Conservation (phyloP, 345 rosid genomes). For the Citrus mangshanensis region DNA sequence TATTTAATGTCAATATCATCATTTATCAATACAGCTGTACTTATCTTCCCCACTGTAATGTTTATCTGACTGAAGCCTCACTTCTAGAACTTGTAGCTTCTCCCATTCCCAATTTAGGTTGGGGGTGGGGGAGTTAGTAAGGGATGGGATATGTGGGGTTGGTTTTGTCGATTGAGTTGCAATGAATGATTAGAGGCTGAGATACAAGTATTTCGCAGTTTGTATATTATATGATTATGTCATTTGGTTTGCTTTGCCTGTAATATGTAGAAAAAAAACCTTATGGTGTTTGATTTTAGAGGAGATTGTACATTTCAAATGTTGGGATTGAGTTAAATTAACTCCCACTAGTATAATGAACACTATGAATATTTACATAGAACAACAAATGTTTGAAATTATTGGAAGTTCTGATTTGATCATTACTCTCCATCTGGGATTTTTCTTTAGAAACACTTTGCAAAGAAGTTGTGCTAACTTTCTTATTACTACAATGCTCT, state of each 20-base stretch:
- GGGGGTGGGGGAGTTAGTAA: neutral
- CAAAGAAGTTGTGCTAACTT: constrained; percentile 3
- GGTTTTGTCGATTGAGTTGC: neutral
- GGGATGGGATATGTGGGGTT: neutral
- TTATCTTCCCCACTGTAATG: neutral
- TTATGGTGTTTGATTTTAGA: neutral
- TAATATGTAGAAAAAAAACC: neutral
- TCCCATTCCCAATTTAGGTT: neutral
- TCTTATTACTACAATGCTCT: constrained; percentile 9
- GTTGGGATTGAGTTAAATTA: neutral
- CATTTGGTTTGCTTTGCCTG: neutral
- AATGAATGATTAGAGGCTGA: neutral
- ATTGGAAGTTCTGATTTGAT: neutral
- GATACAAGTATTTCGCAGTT: neutral
- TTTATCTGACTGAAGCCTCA: neutral
- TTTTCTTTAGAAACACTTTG: neutral
- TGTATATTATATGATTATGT: neutral
- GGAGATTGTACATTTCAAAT: neutral
- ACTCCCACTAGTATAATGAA: neutral
- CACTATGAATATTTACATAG: neutral
- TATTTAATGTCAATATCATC: neutral
- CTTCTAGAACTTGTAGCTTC: neutral
- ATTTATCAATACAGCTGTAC: neutral
- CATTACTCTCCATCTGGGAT: neutral
- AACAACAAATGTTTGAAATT: neutral